These are phyloP conservation scores for Colletotrichum ledebouriae DNA, from an alignment of 2,329 filamentous ascomycete species.

Conservation along the genomic window DNA sequence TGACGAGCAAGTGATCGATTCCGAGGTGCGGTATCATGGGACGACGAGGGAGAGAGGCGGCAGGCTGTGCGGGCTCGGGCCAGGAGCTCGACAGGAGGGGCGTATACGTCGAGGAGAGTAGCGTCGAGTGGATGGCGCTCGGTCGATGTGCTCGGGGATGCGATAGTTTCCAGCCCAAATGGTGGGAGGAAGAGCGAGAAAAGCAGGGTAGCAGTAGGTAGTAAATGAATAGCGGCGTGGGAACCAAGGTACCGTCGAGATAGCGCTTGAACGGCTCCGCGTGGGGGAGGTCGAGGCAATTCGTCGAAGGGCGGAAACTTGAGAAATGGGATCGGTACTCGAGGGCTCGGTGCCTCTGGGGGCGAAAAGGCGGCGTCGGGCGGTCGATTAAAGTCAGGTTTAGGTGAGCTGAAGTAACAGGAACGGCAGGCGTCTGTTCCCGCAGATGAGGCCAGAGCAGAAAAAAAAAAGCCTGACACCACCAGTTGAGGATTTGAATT, in stretches of 20 bases:
- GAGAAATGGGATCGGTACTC: constrained; percentile 17
- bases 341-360: constrained; percentile 26
- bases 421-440: constrained; percentile 1
- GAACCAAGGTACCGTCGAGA: constrained; percentile 24
- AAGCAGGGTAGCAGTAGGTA: constrained; percentile 10
- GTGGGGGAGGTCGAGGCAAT: constrained; percentile 25
- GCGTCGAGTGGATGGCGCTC: constrained; percentile 35
- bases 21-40: constrained; percentile 32
- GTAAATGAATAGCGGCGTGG: constrained; percentile 6
- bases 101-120: constrained; percentile 30
- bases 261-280: constrained; percentile 35
- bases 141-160: constrained; percentile 36
- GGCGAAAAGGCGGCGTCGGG: constrained; percentile 25
- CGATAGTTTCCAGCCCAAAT: constrained; percentile 29
- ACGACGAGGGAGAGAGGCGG: constrained; percentile 30
- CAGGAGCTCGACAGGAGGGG: constrained; percentile 34
- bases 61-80: constrained; percentile 40
- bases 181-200: constrained; percentile 4
- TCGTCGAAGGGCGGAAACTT: constrained; percentile 22
- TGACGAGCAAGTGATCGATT: constrained; percentile 26
- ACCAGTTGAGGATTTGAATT: constrained; percentile 16
- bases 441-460: constrained; percentile 33
- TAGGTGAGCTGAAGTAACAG: constrained; percentile 13
- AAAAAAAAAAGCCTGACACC: not conserved
- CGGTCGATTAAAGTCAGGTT: constrained; percentile 19